phyloP scores from a whole-genome alignment of 2,329 filamentous ascomycete species.

The Fusarium beomiforme region DNA sequence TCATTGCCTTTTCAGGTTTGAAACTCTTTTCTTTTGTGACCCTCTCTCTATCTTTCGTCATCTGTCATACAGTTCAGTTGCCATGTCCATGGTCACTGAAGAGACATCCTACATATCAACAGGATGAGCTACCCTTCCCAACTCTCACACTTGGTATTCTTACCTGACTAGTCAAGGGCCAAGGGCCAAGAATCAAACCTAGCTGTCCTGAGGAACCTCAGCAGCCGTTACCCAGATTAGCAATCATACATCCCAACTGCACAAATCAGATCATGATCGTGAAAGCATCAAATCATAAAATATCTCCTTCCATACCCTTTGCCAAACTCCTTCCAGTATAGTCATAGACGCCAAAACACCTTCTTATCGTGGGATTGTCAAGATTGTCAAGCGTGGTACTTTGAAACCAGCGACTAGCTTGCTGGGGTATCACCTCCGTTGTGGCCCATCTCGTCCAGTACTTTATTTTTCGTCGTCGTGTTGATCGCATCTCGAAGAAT shows the following conservation, averaged over 20 bases:
- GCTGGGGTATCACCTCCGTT: not conserved
- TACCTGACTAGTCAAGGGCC: constrained; percentile 1
- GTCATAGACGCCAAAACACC: not conserved
- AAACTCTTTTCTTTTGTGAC: not conserved
- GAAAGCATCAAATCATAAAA: constrained; percentile 31
- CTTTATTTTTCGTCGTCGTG: not conserved
- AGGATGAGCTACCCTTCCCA: not conserved
- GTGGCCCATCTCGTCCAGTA: not conserved
- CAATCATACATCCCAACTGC: not conserved
- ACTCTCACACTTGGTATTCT: no score
- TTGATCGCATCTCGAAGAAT: not conserved
- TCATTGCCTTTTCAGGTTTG: not conserved
- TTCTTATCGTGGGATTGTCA: not conserved
- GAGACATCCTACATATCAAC: not conserved
- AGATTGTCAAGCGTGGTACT: not conserved
- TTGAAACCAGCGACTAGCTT: not conserved
- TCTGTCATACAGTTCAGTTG: not conserved
- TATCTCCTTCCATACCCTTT: not conserved
- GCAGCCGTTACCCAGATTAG: not conserved
- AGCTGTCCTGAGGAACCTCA: no score
- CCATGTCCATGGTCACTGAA: no score
- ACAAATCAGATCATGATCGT: constrained; percentile 6
- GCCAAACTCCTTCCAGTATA: not conserved
- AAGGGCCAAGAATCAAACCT: not conserved
- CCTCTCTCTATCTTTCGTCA: not conserved